Evolutionary conservation across 2,329 filamentous ascomycete genomes (phyloP), one percentile per base, ranked within the genome.

Genomic region (Pseudocercospora fijiensis): DNA sequence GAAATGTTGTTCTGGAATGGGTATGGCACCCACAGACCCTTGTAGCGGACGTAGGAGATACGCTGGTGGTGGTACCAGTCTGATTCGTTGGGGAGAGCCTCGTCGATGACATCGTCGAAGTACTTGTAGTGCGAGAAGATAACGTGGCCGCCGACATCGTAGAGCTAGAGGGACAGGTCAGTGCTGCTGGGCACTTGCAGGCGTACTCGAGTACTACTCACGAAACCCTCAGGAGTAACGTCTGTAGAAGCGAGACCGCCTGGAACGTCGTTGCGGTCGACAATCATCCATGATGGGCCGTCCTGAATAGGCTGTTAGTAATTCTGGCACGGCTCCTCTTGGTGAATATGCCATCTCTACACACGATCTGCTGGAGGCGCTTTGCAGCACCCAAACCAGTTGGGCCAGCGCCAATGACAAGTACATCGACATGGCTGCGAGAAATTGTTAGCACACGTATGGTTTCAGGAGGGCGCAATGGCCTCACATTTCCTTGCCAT

Each of bases 91-190:
- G 95, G 95, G 47, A 99, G 88, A 59, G 95, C 95, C 85, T 99
- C 95, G 79, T 98, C 87, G 77, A 99, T 89, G 84, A 91, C 96
- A 84, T 99, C 95, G 82, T 99, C 95, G 79, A 99, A 99, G 88
- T 99, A 99, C 84, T 97, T 97, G 90, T 99, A 99, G 87, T 97
- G 93, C 73, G 93, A 97, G 86, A 97, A 97, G 83, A 97, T 97
- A 81, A 97, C 93, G 82, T 97, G 93, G 74, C 93, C 93, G 78
- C 93, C 93, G 74, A 99, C 95, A 82, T 99, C 95, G 86, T 97
- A 99, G 74, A 99, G 87, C 94, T 96, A 76, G 22, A 3, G 22
- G 64, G 27, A 16, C 9, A 9, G 16, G 62, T 65, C 66, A 70
- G 63, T 68, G 57, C 37, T 52, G 41, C 24, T 24, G 26, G 4